Conservation (phyloP, 2,329 filamentous ascomycete genomes). For the Aspergillus texensis region DNA sequence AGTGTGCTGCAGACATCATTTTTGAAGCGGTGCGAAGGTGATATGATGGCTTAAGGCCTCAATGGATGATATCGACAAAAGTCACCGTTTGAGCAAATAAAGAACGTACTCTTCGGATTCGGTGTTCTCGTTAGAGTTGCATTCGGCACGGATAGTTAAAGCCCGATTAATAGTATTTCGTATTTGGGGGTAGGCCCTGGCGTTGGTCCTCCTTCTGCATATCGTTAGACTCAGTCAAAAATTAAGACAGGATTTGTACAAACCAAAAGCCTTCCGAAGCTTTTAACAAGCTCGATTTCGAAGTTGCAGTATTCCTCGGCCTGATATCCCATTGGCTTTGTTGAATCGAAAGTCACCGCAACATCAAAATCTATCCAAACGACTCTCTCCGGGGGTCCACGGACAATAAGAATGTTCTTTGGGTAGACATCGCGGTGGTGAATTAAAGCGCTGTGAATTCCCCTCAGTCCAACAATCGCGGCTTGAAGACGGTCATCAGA, state of each 20-base stretch:
- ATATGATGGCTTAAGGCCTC: no score
- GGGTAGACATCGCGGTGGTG: neutral
- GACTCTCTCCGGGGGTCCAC: neutral
- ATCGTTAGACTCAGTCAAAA: neutral
- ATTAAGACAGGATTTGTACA: neutral
- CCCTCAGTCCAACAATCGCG: neutral
- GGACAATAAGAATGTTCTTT: neutral
- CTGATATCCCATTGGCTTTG: no score
- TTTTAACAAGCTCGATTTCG: neutral
- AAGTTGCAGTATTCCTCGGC: no score
- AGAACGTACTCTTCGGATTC: no score
- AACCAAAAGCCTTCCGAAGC: neutral
- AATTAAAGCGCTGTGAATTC: neutral
- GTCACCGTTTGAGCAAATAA: no score
- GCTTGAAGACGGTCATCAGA: neutral
- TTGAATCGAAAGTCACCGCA: neutral
- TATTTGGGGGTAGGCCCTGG: neutral
- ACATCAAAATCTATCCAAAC: neutral
- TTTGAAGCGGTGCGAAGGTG: no score
- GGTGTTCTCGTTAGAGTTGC: no score
- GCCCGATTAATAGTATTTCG: neutral
- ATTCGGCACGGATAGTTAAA: no score
- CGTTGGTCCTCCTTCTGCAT: neutral
- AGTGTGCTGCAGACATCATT: no score
- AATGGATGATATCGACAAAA: no score